These are phyloP conservation scores for Favolaschia claudopus DNA, from an alignment of 768 basidiomycete species.

Conservation along the genomic window DNA sequence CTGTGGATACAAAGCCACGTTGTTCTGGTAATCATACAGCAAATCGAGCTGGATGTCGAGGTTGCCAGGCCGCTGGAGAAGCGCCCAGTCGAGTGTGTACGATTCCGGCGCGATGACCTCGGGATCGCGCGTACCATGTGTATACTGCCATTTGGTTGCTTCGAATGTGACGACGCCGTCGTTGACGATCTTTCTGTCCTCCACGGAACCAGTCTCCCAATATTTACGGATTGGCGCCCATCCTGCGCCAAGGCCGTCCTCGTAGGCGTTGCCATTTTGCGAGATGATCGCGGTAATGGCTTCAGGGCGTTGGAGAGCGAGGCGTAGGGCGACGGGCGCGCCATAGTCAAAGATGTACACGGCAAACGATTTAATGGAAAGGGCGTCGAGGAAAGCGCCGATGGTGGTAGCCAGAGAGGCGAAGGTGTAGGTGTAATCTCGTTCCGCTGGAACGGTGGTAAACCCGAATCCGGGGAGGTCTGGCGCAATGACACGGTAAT, in stretches of 20 bases:
- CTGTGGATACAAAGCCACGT: constrained; percentile 50
- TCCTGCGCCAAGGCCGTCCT: constrained; percentile 50
- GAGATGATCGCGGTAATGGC: constrained; percentile 51
- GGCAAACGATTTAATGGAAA: constrained; percentile 47
- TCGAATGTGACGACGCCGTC: constrained; percentile 34
- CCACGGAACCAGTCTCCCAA: constrained; percentile 39
- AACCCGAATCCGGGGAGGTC: constrained; percentile 61
- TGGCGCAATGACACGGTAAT: constrained; percentile 55
- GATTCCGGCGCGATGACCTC: constrained; percentile 45
- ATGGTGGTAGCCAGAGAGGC: constrained; percentile 47
- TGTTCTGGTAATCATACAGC: constrained; percentile 47
- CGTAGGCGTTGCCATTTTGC: constrained; percentile 60
- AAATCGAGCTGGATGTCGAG: constrained; percentile 52
- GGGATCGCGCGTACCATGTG: constrained; percentile 44
- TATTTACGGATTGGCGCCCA: constrained; percentile 44
- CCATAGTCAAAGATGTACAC: constrained; percentile 62
- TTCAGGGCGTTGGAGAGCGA: constrained; percentile 50
- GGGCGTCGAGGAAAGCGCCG: constrained; percentile 47
- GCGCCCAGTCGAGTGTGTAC: constrained; percentile 51
- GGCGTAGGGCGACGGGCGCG: constrained; percentile 43
- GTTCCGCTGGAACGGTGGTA: constrained; percentile 46
- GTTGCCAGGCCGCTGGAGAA: constrained; percentile 47
- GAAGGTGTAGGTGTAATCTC: constrained; percentile 51
- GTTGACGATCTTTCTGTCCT: constrained; percentile 34
- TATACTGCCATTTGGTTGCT: constrained; percentile 47